These are phyloP conservation scores for Penicillium sp. DNA, from an alignment of 2,329 filamentous ascomycete species.

Conservation along the genomic window DNA sequence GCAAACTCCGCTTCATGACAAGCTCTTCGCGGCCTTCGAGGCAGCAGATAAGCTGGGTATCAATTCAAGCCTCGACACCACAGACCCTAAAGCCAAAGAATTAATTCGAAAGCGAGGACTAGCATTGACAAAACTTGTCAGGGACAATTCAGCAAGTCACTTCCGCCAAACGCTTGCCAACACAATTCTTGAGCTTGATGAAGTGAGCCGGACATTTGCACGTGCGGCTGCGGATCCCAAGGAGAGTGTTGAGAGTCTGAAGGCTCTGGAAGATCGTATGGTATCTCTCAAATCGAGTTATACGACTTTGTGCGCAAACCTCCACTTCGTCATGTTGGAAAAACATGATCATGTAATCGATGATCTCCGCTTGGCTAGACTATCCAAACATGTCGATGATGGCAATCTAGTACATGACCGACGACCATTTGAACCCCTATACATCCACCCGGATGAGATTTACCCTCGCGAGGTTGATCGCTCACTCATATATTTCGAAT, in stretches of 20 bases:
- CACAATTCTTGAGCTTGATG: constrained; percentile 28
- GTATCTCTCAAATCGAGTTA: constrained; percentile 4
- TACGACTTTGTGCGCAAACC: background rate
- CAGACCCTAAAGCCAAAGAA: constrained; percentile 4
- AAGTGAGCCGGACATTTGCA: constrained; percentile 23
- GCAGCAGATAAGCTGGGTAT: constrained; percentile 23
- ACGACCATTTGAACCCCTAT: constrained; percentile 68
- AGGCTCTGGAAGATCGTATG: constrained; percentile 24
- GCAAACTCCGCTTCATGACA: constrained; percentile 35
- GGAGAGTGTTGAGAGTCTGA: constrained; percentile 17
- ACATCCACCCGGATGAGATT: constrained; percentile 59
- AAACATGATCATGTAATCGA: constrained; percentile 43
- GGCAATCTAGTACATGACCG: constrained; percentile 66
- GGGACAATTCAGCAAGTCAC: constrained; percentile 26
- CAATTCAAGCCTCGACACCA: background rate
- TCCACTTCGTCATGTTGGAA: constrained; percentile 36
- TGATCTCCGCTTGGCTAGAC: constrained; percentile 48
- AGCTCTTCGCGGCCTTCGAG: constrained; percentile 12
- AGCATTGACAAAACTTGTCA: constrained; percentile 20
- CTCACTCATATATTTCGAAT: constrained; percentile 37
- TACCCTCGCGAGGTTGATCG: constrained; percentile 53
- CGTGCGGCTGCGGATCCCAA: constrained; percentile 27
- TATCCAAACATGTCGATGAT: constrained; percentile 40
- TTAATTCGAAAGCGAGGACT: background rate
- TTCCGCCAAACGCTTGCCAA: constrained; percentile 17